A percentile compares a stretch with the other conserved stretches of the same genome.
These are phyloP conservation scores for Globisporangium acanthophoron DNA, from an alignment of 352 stramenopile species.

Conservation along the genomic window DNA sequence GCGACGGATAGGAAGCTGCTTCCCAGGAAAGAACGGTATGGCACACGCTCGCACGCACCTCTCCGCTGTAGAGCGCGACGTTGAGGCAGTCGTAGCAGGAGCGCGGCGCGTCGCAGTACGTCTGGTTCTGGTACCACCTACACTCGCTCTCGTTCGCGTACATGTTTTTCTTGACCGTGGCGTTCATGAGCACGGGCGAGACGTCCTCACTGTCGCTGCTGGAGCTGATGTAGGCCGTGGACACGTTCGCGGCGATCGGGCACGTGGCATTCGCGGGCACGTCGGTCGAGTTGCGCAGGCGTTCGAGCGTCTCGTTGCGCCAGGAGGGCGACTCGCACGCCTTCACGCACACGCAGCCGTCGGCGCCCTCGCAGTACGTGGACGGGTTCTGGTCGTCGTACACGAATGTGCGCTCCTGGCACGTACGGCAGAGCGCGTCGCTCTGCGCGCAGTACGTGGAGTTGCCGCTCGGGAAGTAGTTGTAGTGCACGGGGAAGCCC, in stretches of 20 bases:
- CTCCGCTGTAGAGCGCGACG: slow-evolving; percentile 20
- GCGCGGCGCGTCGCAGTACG: slow-evolving; percentile 31
- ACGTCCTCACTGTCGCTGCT: slow-evolving; percentile 9
- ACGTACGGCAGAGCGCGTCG: slow-evolving; percentile 33
- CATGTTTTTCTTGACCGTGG: slow-evolving; percentile 21
- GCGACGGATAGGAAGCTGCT: no score
- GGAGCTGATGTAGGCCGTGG: slow-evolving; percentile 9
- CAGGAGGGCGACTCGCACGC: slow-evolving; percentile 43
- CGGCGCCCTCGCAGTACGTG: slow-evolving; percentile 33
- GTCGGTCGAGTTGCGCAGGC: slow-evolving; percentile 21
- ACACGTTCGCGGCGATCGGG: slow-evolving; percentile 28
- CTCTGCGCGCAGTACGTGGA: slow-evolving; percentile 43
- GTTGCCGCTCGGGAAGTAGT: slow-evolving; percentile 53
- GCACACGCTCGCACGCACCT: slow-evolving; percentile 7
- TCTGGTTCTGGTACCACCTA: slow-evolving; percentile 67
- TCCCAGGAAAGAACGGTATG: not conserved
- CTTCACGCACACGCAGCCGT: slow-evolving; percentile 46
- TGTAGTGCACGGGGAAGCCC: slow-evolving; percentile 43
- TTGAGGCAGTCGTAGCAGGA: slow-evolving; percentile 63
- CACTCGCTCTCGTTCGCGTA: slow-evolving; percentile 37
- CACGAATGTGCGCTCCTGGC: slow-evolving; percentile 29
- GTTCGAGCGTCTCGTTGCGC: slow-evolving; percentile 33
- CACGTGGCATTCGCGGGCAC: slow-evolving; percentile 16
- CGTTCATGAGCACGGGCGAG: not conserved
- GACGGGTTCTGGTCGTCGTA: slow-evolving; percentile 37